A percentile compares a stretch with the other conserved stretches of the same genome.
phyloP scores from a whole-genome alignment of 768 basidiomycete genomes.

The Tylopilus felleus region DNA sequence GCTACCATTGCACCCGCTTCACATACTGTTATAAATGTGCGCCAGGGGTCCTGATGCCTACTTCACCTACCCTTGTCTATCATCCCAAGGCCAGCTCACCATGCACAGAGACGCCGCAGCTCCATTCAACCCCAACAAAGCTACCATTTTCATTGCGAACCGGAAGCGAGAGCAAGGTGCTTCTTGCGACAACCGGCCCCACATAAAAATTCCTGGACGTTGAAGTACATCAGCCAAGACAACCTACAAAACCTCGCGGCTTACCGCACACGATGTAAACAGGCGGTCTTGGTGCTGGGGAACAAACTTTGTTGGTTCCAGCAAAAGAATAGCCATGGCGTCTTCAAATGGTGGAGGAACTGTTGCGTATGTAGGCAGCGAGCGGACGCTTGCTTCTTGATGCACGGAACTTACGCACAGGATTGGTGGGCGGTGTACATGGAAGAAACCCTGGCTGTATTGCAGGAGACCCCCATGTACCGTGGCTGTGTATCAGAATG shows the following conservation, averaged over 20 bases:
- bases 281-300: constrained; percentile 19
- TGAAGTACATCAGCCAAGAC: constrained; percentile 3
- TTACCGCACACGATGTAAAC: constrained; percentile 23
- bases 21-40: constrained; percentile 33
- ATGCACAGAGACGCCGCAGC: constrained; percentile 25
- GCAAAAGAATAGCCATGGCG: constrained; percentile 18
- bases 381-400: constrained; percentile 23
- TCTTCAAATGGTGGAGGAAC: constrained; percentile 30
- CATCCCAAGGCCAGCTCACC: background rate
- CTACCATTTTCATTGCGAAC: constrained; percentile 26
- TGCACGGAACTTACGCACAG: constrained; percentile 20
- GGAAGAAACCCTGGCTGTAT: no score
- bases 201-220: background rate
- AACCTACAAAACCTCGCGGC: constrained; percentile 13
- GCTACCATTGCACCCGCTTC: constrained; percentile 33
- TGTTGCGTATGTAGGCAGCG: constrained; percentile 25
- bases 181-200: constrained; percentile 22
- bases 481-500: no score
- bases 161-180: constrained; percentile 28
- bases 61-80: background rate
- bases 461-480: no score
- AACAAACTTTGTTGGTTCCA: constrained; percentile 24
- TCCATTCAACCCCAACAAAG: constrained; percentile 47
- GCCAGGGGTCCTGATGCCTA: background rate
- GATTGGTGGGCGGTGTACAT: no score